Base-by-base conservation (phyloP, 345 rosid genomes). In the Toxicodendron radicans region DNA sequence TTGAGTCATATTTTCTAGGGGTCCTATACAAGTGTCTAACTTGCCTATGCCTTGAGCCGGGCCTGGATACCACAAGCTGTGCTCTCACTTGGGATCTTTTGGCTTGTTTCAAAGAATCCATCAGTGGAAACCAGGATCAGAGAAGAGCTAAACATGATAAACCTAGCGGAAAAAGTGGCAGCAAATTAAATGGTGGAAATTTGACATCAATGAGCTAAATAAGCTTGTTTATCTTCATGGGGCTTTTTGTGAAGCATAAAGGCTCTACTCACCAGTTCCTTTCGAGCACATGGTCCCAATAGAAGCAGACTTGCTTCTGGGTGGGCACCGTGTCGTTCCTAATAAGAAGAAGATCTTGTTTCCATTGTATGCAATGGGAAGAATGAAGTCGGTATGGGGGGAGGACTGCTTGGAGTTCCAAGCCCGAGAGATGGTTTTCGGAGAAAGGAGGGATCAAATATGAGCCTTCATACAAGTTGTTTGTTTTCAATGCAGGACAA, bases 401-500 rank as follows among this genome's bases (percentile, higher is more conserved):
- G 79, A 79, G 16, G 83, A 79, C 54, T 80, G 85, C 58, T 58
- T 68, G 14, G 83, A 83, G 21, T 85, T 83, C 67, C 67, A 85
- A 75, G 67, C 87, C 82, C 0, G 85, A 85, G 38, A 79, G 83
- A 48, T 81, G 83, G 82, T 71, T 85, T 51, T 73, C 54, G 46
- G 76, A 73, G 38, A 53, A 35, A 12, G 89, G 82, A 64, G 75
- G 52, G 30, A 68, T 71, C 5, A 43, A 53, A 20, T 78, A 68
- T 56, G 73, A 79, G 59, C 58, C 70, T 0, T 83, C 90, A 0
- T 82, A 82, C 73, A 87, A 89, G 83, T 91, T 91, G 73, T 53
- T 83, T 1, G 78, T 90, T 1, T 88, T 90, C 70, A 86, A 83
- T 76, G 92, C 89, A 0, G 90, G 91, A 54, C 93, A 93, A 4